A percentile compares a stretch with the other conserved stretches of the same genome.
These are phyloP conservation scores for Begonia peltatifolia DNA, from an alignment of 306 rosid species.

Conservation along the genomic window DNA sequence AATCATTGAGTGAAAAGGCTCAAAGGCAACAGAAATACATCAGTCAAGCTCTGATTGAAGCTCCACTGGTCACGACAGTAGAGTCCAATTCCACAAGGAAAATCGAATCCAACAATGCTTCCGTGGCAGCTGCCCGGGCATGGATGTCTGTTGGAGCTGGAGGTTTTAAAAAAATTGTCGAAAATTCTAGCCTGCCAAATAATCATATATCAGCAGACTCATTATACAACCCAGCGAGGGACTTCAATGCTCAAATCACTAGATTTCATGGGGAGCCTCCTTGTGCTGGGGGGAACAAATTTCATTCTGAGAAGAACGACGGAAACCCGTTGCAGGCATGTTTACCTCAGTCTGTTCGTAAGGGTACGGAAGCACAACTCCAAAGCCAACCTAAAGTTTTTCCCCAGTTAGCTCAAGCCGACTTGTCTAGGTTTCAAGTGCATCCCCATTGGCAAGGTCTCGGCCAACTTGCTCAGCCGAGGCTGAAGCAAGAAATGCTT, in stretches of 20 bases:
- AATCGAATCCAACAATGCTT: conserved; percentile 55
- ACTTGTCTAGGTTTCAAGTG: conserved; percentile 69
- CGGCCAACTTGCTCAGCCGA: conserved; percentile 46
- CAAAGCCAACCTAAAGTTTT: conserved; percentile 48
- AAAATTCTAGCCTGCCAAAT: conserved; percentile 42
- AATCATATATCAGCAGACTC: conserved; percentile 68
- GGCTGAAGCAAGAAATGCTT: conserved; percentile 69
- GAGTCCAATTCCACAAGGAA: conserved; percentile 34
- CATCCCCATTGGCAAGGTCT: conserved; percentile 61
- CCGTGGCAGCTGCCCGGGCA: conserved; percentile 89
- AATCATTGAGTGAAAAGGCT: conserved; percentile 49
- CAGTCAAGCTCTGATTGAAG: conserved; percentile 40
- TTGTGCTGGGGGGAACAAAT: conserved; percentile 33
- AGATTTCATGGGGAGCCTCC: conserved; percentile 49
- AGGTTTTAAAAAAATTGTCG: conserved; percentile 63
- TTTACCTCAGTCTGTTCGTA: conserved; percentile 35
- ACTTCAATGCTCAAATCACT: conserved; percentile 39
- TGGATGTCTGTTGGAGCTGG: conserved; percentile 99
- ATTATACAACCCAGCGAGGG: conserved; percentile 53
- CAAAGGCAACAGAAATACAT: conserved; percentile 56
- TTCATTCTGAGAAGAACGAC: conserved; percentile 47
- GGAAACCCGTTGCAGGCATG: conserved; percentile 52
- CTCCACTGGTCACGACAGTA: conserved; percentile 34
- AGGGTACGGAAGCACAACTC: conserved; percentile 44
- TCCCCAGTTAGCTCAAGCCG: conserved; percentile 61